Conservation (phyloP, 805 yeast genomes). For the Candida saitoana region DNA sequence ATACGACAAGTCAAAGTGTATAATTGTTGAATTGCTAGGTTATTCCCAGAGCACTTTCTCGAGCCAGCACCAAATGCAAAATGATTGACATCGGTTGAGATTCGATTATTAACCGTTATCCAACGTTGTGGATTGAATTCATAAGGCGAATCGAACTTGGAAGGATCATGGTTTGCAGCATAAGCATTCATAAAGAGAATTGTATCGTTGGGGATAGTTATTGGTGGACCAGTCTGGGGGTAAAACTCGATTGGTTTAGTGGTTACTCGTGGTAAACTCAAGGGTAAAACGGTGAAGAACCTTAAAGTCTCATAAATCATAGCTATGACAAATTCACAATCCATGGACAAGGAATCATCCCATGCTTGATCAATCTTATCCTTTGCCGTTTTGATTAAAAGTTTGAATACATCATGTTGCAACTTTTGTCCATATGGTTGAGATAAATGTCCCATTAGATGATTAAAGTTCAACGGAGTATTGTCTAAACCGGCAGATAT, state of each 20-base stretch:
- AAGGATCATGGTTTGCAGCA: slow-evolving; percentile 64
- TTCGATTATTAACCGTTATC: slow-evolving; percentile 21
- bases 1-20: slow-evolving; percentile 55
- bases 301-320: slow-evolving; percentile 61
- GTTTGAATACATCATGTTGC: slow-evolving; percentile 42
- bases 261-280: slow-evolving; percentile 60
- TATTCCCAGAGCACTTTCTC: slow-evolving; percentile 67
- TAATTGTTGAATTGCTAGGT: slow-evolving; percentile 61
- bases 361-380: slow-evolving; percentile 32
- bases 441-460: slow-evolving; percentile 55
- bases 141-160: slow-evolving; percentile 40
- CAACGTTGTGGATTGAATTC: slow-evolving; percentile 53
- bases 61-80: slow-evolving; percentile 68
- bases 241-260: slow-evolving; percentile 44
- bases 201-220: slow-evolving; percentile 52
- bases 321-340: slow-evolving; percentile 52
- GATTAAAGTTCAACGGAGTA: slow-evolving; percentile 58
- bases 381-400: slow-evolving; percentile 34
- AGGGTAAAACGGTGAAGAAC: slow-evolving; percentile 60
- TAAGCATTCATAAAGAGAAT: slow-evolving; percentile 61
- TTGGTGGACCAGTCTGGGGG: slow-evolving; percentile 8
- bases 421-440: slow-evolving; percentile 27
- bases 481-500: slow-evolving; percentile 79
- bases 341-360: slow-evolving; percentile 22
- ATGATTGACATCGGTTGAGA: slow-evolving; percentile 27